These are phyloP conservation scores for Trifolium dubium DNA, from an alignment of 306 rosid species.

Conservation along the genomic window DNA sequence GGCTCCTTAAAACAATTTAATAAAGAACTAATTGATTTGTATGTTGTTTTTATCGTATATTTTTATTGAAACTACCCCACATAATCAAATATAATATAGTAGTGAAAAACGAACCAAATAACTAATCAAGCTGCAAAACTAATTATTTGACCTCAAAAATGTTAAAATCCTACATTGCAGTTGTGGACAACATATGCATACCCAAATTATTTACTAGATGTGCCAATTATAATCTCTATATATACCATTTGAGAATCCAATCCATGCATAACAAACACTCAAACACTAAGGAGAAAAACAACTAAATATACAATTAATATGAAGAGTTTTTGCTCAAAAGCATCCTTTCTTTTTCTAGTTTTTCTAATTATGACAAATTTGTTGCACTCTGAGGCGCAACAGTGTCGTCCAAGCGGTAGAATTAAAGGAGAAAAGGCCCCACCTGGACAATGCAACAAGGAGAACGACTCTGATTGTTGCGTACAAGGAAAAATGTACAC, in stretches of 20 bases:
- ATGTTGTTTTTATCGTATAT: background rate
- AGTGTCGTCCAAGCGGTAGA: background rate
- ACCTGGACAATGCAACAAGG: background rate
- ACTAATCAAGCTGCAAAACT: background rate
- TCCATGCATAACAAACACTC: background rate
- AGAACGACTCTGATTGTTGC: background rate
- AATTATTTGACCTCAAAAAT: background rate
- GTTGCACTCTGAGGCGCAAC: conserved; percentile 28
- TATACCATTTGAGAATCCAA: conserved; percentile 10
- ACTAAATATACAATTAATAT: background rate
- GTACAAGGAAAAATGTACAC: background rate
- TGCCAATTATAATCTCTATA: conserved; percentile 11
- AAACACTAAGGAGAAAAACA: background rate
- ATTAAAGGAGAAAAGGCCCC: background rate
- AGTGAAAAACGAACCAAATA: too few species aligned
- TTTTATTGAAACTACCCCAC: background rate
- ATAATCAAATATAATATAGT: too few species aligned
- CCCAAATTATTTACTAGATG: background rate
- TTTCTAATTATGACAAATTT: conserved; percentile 4
- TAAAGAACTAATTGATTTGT: background rate
- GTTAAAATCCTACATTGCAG: background rate
- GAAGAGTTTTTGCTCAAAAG: conserved; percentile 24
- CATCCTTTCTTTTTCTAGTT: background rate
- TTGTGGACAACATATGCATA: background rate
- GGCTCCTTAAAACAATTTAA: background rate